phyloP scores from a whole-genome alignment of 164 flowering plant species.

The Vitis labrusca region DNA sequence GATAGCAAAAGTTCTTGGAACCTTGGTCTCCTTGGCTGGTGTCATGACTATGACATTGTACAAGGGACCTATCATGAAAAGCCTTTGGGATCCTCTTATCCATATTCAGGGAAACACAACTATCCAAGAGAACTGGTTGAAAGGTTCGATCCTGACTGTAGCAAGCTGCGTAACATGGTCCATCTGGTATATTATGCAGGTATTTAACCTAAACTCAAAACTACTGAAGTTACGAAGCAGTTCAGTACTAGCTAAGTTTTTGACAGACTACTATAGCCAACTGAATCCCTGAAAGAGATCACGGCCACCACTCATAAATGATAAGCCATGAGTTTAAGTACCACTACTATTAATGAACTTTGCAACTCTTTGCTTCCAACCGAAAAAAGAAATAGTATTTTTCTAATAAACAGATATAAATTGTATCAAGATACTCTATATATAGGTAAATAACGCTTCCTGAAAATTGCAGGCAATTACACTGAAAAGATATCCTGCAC shows the following conservation, averaged over 20 bases:
- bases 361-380: too few species aligned
- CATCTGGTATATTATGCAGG: conserved; percentile 89
- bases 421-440: too few species aligned
- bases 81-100: conserved; percentile 43
- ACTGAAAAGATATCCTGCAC: conserved; percentile 78
- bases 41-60: conserved; percentile 74
- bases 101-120: conserved; percentile 36
- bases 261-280: background rate
- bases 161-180: conserved; percentile 82
- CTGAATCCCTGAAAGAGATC: background rate
- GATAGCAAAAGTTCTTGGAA: conserved; percentile 66
- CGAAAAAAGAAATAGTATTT: too few species aligned
- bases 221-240: background rate
- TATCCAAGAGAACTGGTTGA: conserved; percentile 65
- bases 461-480: conserved; percentile 52
- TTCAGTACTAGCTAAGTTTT: background rate
- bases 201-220: conserved; percentile 9
- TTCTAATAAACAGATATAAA: too few species aligned
- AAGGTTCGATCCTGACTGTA: conserved; percentile 67
- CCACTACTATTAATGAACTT: too few species aligned
- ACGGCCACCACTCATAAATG: too few species aligned
- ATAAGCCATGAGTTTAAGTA: too few species aligned
- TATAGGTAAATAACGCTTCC: too few species aligned
- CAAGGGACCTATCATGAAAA: conserved; percentile 57
- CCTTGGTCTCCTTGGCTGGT: conserved; percentile 71